Base-by-base conservation (phyloP, 2,329 filamentous ascomycete genomes). In the Aquanectria penicillioides region DNA sequence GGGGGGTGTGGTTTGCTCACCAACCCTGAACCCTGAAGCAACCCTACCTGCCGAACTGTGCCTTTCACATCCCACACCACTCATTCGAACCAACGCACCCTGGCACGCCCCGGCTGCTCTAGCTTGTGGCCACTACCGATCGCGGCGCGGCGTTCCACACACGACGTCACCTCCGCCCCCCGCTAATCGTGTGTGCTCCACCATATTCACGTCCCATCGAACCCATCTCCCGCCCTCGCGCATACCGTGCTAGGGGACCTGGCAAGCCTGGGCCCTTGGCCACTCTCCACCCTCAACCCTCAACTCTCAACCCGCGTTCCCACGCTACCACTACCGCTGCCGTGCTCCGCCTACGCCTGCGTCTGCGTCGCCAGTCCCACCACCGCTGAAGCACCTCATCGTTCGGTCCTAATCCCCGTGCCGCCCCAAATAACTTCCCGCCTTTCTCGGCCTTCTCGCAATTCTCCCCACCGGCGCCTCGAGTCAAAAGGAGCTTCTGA, bases 121-220 rank as follows among this genome's bases (percentile, higher is more conserved):
- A n/a, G n/a, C n/a, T n/a, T n/a, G n/a, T 53, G 48, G 48, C 40
- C 26, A 57, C 48, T n/a, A n/a, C 49, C 59, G 59, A 62, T 62
- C 55, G 59, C 59, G 59, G 55, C 59, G 55, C 36, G 37, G 47
- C 43, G 59, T 55, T 44, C 55, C 59, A 57, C 54, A 36, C 48
- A 61, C 67, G 62, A 70, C 68, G 60, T 60, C 60, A 59, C 60
- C 50, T 57, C 57, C 23, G 18, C 46, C 36, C 47, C 40, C 56
- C 47, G 55, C 64, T 57, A 56, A 56, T 58, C 47, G 64, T 34
- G 31, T 62, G n/a, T n/a, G n/a, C 64, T 56, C 55, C 62, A 41
- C 65, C 47, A 56, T 41, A 55, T 58, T 52, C 52, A 63, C 49
- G 54, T 56, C 29, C 48, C 54, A 40, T 49, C 51, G 56, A 54